phyloP scores from a whole-genome alignment of 331 rosid species.

The Malus hybrid region DNA sequence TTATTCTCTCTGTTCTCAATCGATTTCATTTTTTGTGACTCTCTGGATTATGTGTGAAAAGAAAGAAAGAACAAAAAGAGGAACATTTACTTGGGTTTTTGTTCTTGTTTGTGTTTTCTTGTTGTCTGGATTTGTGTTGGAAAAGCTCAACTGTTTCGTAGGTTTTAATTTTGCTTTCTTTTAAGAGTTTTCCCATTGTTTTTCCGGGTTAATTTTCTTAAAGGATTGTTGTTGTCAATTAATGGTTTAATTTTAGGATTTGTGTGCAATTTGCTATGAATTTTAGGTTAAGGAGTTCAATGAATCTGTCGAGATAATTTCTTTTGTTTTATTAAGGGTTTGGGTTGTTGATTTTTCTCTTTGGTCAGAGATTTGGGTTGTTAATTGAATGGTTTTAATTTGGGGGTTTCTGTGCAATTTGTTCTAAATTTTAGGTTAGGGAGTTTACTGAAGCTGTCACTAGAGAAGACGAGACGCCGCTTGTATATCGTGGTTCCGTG shows the following conservation, averaged over 20 bases:
- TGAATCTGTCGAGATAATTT: too few species aligned
- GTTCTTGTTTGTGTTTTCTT: not conserved
- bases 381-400: not conserved
- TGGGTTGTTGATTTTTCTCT: too few species aligned
- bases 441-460: slow-evolving; percentile 42
- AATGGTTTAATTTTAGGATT: too few species aligned
- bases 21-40: not conserved
- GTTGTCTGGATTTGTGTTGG: not conserved
- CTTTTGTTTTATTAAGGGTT: too few species aligned
- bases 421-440: slow-evolving; percentile 20
- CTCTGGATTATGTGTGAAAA: not conserved
- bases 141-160: not conserved
- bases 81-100: too few species aligned
- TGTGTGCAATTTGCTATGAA: too few species aligned
- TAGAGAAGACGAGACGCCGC: slow-evolving; percentile 18
- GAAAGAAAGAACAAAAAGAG: too few species aligned
- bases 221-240: too few species aligned
- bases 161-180: not conserved
- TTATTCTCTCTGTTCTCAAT: not conserved
- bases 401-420: not conserved
- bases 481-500: slow-evolving; percentile 49
- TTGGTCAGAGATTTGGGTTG: too few species aligned
- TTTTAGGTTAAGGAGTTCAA: too few species aligned
- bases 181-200: not conserved
- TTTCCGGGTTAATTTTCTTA: not conserved